These are phyloP conservation scores for Aspergillus chevalieri DNA, from an alignment of 2,329 filamentous ascomycete genomes.

Conservation along the genomic window DNA sequence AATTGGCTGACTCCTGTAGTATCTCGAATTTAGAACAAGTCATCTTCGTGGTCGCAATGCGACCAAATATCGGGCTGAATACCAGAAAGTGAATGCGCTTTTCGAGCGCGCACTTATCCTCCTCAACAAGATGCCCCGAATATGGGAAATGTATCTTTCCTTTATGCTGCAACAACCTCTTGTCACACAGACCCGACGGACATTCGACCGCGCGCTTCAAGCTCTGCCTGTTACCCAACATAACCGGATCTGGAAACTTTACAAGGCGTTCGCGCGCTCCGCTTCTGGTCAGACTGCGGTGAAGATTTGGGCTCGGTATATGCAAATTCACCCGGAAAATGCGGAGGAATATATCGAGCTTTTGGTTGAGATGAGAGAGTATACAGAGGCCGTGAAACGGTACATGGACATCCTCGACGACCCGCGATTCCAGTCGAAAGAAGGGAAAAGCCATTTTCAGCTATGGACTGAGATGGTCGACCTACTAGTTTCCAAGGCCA, in stretches of 20 bases:
- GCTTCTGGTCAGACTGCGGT: slow-evolving; percentile 85
- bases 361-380: slow-evolving; percentile 70
- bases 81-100: slow-evolving; percentile 85
- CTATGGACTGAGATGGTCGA: slow-evolving; percentile 98
- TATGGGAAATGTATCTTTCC: slow-evolving; percentile 95
- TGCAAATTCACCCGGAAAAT: slow-evolving; percentile 94
- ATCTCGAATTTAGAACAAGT: slow-evolving; percentile 75
- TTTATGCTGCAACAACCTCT: slow-evolving; percentile 90
- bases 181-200: slow-evolving; percentile 75
- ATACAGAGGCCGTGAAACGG: slow-evolving; percentile 82
- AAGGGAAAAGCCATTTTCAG: slow-evolving; percentile 91
- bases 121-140: slow-evolving; percentile 96
- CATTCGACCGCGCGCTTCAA: slow-evolving; percentile 86
- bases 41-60: slow-evolving; percentile 80
- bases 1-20: slow-evolving; percentile 46
- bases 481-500: slow-evolving; percentile 81
- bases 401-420: slow-evolving; percentile 94
- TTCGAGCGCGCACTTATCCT: slow-evolving; percentile 90
- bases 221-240: slow-evolving; percentile 93
- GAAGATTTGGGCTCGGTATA: slow-evolving; percentile 90
- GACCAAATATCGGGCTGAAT: slow-evolving; percentile 71
- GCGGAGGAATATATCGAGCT: slow-evolving; percentile 92
- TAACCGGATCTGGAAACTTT: slow-evolving; percentile 89
- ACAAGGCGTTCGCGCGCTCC: slow-evolving; percentile 83
- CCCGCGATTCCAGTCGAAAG: slow-evolving; percentile 81